Conservation (phyloP, 768 basidiomycete genomes). For the Amanita molliuscula region DNA sequence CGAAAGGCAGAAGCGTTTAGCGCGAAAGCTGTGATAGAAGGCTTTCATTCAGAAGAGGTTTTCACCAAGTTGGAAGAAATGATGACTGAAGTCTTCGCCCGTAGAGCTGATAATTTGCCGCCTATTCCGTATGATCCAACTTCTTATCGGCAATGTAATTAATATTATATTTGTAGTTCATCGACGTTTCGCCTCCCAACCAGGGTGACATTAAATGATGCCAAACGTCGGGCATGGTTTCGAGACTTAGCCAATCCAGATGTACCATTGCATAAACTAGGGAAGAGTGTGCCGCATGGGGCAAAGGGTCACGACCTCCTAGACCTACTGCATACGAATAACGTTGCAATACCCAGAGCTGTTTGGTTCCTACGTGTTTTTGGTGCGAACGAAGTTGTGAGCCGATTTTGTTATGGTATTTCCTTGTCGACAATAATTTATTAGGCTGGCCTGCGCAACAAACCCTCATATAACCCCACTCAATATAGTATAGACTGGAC, state of each 20-base stretch:
- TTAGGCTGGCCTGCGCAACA: conserved; percentile 67
- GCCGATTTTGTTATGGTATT: conserved; percentile 6
- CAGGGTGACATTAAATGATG: conserved; percentile 73
- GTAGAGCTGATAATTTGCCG: conserved; percentile 46
- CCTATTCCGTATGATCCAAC: conserved; percentile 48
- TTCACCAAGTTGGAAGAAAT: conserved; percentile 58
- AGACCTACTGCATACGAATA: conserved; percentile 66
- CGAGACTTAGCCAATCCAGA: conserved; percentile 72
- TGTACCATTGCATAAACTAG: conserved; percentile 72
- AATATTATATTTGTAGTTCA: conserved; percentile 24
- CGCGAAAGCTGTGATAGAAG: conserved; percentile 40
- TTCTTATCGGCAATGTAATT: neutral
- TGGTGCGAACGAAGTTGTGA: conserved; percentile 79
- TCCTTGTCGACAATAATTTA: neutral
- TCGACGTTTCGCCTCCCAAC: conserved; percentile 73
- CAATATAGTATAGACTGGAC: conserved; percentile 86
- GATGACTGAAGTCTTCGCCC: conserved; percentile 66
- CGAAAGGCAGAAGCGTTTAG: conserved; percentile 54
- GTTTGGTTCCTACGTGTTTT: conserved; percentile 85
- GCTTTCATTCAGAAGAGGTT: conserved; percentile 38
- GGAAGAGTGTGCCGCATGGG: conserved; percentile 80
- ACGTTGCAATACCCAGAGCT: conserved; percentile 71
- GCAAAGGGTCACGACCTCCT: conserved; percentile 79
- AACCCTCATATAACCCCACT: conserved; percentile 69
- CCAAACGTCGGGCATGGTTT: conserved; percentile 77